These are phyloP conservation scores for Jamesozyma lodderae DNA, from an alignment of 805 yeast species.

Conservation along the genomic window DNA sequence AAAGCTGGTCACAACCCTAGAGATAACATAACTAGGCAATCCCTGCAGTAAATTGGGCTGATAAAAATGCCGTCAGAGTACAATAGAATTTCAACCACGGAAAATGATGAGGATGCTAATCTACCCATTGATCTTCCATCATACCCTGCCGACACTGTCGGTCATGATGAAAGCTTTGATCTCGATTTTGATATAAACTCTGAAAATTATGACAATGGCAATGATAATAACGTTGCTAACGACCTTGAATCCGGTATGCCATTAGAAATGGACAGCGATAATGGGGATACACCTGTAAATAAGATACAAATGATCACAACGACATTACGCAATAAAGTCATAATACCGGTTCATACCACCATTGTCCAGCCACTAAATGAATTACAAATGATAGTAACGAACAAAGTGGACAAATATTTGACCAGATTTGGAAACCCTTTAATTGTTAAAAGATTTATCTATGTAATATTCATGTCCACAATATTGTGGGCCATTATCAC, in stretches of 20 bases:
- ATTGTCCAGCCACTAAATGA: slow-evolving; percentile 32
- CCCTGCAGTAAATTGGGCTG: too few relatives aligned
- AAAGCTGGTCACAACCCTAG: too few relatives aligned
- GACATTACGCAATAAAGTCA: slow-evolving; percentile 8
- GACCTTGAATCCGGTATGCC: too few relatives aligned
- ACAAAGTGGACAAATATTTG: slow-evolving; percentile 44
- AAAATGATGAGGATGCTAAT: not conserved
- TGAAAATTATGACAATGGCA: not conserved
- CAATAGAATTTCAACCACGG: slow-evolving; percentile 1
- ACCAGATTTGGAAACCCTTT: slow-evolving; percentile 73
- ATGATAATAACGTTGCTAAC: too few relatives aligned
- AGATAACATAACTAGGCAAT: too few relatives aligned
- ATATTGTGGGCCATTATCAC: slow-evolving; percentile 46
- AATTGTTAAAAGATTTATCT: slow-evolving; percentile 63
- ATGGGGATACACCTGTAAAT: not conserved
- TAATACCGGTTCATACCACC: slow-evolving; percentile 10
- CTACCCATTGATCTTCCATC: not conserved
- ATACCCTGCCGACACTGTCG: not conserved
- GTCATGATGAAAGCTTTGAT: not conserved
- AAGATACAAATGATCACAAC: slow-evolving; percentile 13
- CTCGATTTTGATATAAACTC: slow-evolving; percentile 3
- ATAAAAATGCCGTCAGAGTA: slow-evolving; percentile 1
- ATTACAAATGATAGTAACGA: slow-evolving; percentile 2
- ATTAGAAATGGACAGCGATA: too few relatives aligned
- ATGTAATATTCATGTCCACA: slow-evolving; percentile 50